These are phyloP conservation scores for Neocatenulostroma microsporum DNA, from an alignment of 2,329 filamentous ascomycete species.

Conservation along the genomic window DNA sequence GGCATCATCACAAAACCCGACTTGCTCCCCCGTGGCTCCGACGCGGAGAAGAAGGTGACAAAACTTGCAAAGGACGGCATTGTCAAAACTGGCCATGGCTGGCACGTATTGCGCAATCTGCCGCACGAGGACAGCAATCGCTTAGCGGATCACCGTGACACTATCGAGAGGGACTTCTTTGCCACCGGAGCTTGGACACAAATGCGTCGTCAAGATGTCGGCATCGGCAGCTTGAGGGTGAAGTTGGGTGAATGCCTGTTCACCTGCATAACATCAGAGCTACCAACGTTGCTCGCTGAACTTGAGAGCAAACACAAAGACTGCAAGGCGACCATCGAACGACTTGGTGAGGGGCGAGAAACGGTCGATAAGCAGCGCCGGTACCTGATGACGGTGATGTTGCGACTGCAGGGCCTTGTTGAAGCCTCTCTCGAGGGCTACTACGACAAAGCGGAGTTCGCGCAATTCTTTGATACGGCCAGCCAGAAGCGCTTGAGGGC, in stretches of 20 bases:
- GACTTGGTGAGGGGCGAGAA: not conserved
- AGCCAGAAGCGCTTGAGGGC: not conserved
- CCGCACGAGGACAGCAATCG: not conserved
- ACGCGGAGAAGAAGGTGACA: not conserved
- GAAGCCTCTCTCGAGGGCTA: slow-evolving; percentile 1
- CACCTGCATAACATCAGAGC: too few relatives aligned
- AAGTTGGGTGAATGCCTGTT: too few relatives aligned
- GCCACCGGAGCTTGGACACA: not conserved
- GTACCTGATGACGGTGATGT: not conserved
- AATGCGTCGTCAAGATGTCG: too few relatives aligned
- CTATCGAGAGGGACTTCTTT: not conserved
- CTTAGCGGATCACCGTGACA: not conserved
- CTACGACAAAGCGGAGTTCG: not conserved
- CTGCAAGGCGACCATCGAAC: too few relatives aligned
- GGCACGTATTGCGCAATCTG: not conserved
- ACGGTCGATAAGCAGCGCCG: not conserved
- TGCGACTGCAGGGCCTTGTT: not conserved
- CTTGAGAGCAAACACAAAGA: too few relatives aligned
- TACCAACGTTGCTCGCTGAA: too few relatives aligned
- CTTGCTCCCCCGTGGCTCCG: not conserved
- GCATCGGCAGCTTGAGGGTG: too few relatives aligned
- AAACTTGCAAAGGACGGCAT: not conserved
- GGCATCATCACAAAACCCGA: slow-evolving; percentile 31
- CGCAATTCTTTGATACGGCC: not conserved
- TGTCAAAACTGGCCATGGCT: not conserved